Evolutionary conservation across 257 asterid genomes (phyloP), one percentile per base, ranked within the genome.

Genomic region (Petunia secreta): DNA sequence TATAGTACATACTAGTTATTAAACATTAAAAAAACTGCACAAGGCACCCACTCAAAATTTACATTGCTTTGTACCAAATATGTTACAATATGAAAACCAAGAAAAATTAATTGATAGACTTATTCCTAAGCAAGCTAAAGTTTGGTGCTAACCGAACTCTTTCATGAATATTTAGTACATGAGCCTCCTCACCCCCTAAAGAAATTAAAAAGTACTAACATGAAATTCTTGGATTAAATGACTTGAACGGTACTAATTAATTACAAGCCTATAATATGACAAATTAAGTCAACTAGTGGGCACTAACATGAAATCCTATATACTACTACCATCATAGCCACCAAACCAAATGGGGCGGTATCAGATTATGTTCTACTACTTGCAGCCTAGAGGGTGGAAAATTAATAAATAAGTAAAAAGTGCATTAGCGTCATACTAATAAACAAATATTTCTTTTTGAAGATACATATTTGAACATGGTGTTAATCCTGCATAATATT

Each of bases 321-420:
- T 52, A 8, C 11, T 52, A 13, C 57, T 52, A 52, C 0, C 0
- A 52, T 4, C 55, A 50, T 7, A 6, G 1, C 55, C 55, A 50
- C 55, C 11, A 53, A 11, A 39, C 16, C 50, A 38, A 65, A 65
- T 39, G 73, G 73, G 73, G 73, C 73, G 73, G 73, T 39, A 39
- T 65, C 50, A 13, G 50, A 39, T 65, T 39, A 65, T 65, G 73
- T 65, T 63, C 50, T 65, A 65, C 0, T 38, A 65, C 73, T 65
- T n/a, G 37, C 15, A 1, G 8, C 8, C 44, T 36, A 37, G 44
- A 63, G 68, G 16, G 0, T 36, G 73, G 16, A 64, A 9, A 64
- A 25, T 40, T 38, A 5, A 64, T 4, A 64, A 64, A 11, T 38
- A 63, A 63, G 9, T 37, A 57, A 2, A 38, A 37, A 37, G 16